phyloP scores from a whole-genome alignment of 345 rosid genomes.

The Aquilaria yunnanensis region DNA sequence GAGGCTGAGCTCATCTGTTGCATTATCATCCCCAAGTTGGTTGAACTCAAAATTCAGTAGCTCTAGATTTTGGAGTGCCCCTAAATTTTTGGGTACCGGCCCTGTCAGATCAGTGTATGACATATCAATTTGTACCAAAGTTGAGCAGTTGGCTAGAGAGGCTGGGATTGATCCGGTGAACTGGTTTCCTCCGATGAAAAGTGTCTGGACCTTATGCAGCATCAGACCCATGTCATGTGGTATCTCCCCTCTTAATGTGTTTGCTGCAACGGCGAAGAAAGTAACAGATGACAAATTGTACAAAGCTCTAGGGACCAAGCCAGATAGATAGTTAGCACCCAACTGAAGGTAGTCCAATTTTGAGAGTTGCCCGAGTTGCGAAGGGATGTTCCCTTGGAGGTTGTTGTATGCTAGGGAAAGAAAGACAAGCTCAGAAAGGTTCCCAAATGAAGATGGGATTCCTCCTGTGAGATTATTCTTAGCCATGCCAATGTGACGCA shows the following conservation, averaged over 20 bases:
- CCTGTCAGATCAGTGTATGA: conserved; percentile 1
- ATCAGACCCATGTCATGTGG: conserved; percentile 1
- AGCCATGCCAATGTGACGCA: background rate
- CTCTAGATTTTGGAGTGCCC: conserved; percentile 4
- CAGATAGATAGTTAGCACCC: background rate
- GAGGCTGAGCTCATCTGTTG: conserved; percentile 7
- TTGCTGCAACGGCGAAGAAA: background rate
- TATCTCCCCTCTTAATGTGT: conserved; percentile 10
- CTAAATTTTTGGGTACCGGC: conserved; percentile 12
- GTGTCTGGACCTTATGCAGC: conserved; percentile 5
- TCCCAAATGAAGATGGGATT: conserved; percentile 14
- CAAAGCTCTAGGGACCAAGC: conserved; percentile 8
- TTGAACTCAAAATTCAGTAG: background rate
- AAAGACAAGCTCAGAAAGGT: background rate
- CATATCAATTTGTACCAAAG: background rate
- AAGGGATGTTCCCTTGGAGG: conserved; percentile 12
- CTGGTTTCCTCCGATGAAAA: background rate
- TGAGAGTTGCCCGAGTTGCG: conserved; percentile 6
- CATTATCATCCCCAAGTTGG: conserved; percentile 7
- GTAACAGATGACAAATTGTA: conserved; percentile 12
- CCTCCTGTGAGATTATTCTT: conserved; percentile 10
- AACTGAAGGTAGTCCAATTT: background rate
- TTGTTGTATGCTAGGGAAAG: background rate
- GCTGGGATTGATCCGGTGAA: conserved; percentile 18
- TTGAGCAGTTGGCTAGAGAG: conserved; percentile 18